Evolutionary conservation across 2,329 filamentous ascomycete species (phyloP).

Genomic region (Laburnicola sp.): DNA sequence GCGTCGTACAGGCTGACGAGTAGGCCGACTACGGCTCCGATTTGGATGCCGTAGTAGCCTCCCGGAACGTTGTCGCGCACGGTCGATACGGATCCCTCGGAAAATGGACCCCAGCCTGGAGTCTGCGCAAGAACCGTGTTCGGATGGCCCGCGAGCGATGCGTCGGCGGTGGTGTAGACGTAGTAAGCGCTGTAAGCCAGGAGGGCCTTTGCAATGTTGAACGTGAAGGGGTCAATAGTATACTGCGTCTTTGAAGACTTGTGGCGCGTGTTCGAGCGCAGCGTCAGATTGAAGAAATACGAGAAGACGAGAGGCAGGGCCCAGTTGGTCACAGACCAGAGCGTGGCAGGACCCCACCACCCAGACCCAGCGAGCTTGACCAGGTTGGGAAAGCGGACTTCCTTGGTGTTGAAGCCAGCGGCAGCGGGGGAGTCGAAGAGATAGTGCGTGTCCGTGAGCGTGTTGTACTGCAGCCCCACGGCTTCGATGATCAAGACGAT

Average conservation of each 20-base stretch:
- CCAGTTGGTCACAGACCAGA: slow-evolving; percentile 75
- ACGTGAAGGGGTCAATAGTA: slow-evolving; percentile 80
- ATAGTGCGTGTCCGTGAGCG: slow-evolving; percentile 69
- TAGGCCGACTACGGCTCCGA: slow-evolving; percentile 68
- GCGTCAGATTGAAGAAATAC: slow-evolving; percentile 89
- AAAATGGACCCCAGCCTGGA: slow-evolving; percentile 58
- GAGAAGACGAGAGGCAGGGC: slow-evolving; percentile 71
- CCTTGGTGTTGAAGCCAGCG: slow-evolving; percentile 57
- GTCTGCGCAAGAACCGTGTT: slow-evolving; percentile 59
- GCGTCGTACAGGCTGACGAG: slow-evolving; percentile 77
- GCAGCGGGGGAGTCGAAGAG: slow-evolving; percentile 72
- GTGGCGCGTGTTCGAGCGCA: slow-evolving; percentile 55
- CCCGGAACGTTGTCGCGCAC: slow-evolving; percentile 71
- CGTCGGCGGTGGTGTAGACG: slow-evolving; percentile 19
- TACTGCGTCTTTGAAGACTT: slow-evolving; percentile 55
- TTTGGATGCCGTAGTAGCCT: slow-evolving; percentile 70
- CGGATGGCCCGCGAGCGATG: slow-evolving; percentile 21
- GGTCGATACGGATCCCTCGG: slow-evolving; percentile 61
- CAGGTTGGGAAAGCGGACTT: slow-evolving; percentile 76
- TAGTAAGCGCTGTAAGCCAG: slow-evolving; percentile 79
- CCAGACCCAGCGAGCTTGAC: slow-evolving; percentile 66
- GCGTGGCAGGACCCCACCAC: slow-evolving; percentile 81
- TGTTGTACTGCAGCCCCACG: slow-evolving; percentile 66
- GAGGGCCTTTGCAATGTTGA: slow-evolving; percentile 85
- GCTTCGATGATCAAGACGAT: slow-evolving; percentile 64